Conservation (phyloP, 192 early-diverging fungal genomes). For the Phycomyces blakesleeanus region DNA sequence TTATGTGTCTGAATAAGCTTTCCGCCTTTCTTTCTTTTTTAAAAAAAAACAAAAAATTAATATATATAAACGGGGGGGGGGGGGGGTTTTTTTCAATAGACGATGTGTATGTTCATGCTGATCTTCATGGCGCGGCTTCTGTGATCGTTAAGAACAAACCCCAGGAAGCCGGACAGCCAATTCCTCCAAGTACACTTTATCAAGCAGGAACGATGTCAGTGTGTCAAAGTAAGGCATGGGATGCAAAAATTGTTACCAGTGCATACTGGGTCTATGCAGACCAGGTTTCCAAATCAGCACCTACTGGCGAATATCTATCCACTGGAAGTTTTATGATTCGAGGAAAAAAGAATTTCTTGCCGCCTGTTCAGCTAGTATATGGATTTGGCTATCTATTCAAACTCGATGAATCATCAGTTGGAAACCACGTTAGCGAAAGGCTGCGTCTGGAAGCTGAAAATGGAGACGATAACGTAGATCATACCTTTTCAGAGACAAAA, state of each 20-base stretch:
- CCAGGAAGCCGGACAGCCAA: constrained; percentile 43
- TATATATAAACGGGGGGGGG: too few species aligned
- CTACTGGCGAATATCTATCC: constrained; percentile 87
- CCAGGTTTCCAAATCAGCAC: constrained; percentile 85
- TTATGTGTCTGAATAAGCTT: too few species aligned
- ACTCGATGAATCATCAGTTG: constrained; percentile 78
- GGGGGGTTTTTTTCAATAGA: too few species aligned
- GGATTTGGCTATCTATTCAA: constrained; percentile 95
- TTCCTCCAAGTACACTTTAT: constrained; percentile 86
- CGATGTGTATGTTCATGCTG: constrained; percentile 91
- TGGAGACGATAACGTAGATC: constrained; percentile 19
- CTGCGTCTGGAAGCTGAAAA: constrained; percentile 38
- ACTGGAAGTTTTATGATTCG: constrained; percentile 92
- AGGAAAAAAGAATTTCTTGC: constrained; percentile 92
- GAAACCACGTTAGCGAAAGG: constrained; percentile 73
- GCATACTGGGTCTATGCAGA: constrained; percentile 92
- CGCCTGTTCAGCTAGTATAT: constrained; percentile 89
- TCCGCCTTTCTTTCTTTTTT: constrained; percentile 3
- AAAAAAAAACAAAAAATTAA: background rate
- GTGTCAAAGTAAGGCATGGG: constrained; percentile 93
- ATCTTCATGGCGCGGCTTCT: constrained; percentile 86
- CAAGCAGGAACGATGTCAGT: constrained; percentile 97
- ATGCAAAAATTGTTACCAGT: constrained; percentile 90
- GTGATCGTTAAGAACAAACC: constrained; percentile 84
- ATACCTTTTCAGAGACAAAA: constrained; percentile 1